These are phyloP conservation scores for Fragaria vesca DNA, from an alignment of 306 rosid species.

Conservation along the genomic window DNA sequence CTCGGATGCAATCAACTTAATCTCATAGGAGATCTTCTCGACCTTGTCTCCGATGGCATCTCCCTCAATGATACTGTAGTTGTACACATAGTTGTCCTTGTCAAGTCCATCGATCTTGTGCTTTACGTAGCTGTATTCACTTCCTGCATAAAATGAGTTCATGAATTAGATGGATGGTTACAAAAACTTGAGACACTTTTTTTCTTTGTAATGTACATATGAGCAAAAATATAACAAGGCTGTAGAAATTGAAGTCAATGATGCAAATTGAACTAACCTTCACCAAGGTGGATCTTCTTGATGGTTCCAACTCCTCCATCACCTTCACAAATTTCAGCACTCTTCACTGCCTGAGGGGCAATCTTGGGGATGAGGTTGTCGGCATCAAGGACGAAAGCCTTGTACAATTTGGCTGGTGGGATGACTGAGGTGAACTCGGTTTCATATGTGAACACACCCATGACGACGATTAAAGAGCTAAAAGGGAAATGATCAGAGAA, in stretches of 20 bases:
- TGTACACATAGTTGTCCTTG: conserved; percentile 28
- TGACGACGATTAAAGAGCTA: neutral
- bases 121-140: conserved; percentile 16
- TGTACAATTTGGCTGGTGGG: conserved; percentile 37
- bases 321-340: conserved; percentile 40
- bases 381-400: conserved; percentile 39
- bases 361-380: conserved; percentile 37
- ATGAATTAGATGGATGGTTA: neutral
- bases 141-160: conserved; percentile 27
- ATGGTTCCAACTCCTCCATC: conserved; percentile 54
- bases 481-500: neutral
- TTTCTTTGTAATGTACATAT: neutral
- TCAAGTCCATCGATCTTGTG: conserved; percentile 41
- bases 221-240: neutral
- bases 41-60: conserved; percentile 28
- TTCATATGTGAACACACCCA: conserved; percentile 29
- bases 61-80: conserved; percentile 41
- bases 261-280: conserved; percentile 27
- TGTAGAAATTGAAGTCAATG: neutral
- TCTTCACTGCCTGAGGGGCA: conserved; percentile 29
- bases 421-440: conserved; percentile 20
- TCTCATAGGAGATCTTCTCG: conserved; percentile 39
- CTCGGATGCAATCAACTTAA: conserved; percentile 26
- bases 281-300: conserved; percentile 42
- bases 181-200: neutral